phyloP scores from a whole-genome alignment of 805 yeast species.

The Metschnikowia proteae region DNA sequence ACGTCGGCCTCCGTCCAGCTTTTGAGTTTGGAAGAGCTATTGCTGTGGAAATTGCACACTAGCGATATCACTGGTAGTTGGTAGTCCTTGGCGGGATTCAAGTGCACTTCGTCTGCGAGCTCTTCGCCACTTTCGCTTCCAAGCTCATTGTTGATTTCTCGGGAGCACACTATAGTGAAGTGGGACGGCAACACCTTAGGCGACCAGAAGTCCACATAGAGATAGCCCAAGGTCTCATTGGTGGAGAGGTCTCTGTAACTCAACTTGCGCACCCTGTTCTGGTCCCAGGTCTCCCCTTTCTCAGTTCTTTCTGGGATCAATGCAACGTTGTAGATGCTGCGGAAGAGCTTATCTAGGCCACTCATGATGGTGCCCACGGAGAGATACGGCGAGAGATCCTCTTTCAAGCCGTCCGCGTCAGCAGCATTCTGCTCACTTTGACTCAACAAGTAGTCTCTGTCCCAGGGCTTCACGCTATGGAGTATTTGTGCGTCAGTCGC shows the following conservation, averaged over 20 bases:
- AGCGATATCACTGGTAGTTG: slow-evolving; percentile 90
- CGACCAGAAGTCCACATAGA: slow-evolving; percentile 85
- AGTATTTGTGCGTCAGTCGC: slow-evolving; percentile 39
- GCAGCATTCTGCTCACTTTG: slow-evolving; percentile 11
- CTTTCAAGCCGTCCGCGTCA: slow-evolving; percentile 27
- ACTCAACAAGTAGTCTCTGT: slow-evolving; percentile 61
- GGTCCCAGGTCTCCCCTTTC: slow-evolving; percentile 82
- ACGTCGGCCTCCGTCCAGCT: slow-evolving; percentile 23
- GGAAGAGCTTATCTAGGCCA: slow-evolving; percentile 72
- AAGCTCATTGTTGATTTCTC: slow-evolving; percentile 53
- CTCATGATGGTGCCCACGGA: slow-evolving; percentile 83
- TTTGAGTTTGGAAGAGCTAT: slow-evolving; percentile 18
- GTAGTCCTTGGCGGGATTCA: slow-evolving; percentile 46
- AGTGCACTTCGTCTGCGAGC: slow-evolving; percentile 27
- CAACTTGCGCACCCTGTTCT: slow-evolving; percentile 72
- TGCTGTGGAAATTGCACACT: slow-evolving; percentile 68
- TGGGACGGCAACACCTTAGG: slow-evolving; percentile 86
- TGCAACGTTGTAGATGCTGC: slow-evolving; percentile 69
- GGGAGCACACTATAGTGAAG: slow-evolving; percentile 92
- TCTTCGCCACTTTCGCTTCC: slow-evolving; percentile 27
- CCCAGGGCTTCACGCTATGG: slow-evolving; percentile 77
- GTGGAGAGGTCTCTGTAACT: slow-evolving; percentile 61
- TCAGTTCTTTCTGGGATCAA: slow-evolving; percentile 61
- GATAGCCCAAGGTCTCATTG: slow-evolving; percentile 62
- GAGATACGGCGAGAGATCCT: slow-evolving; percentile 64